phyloP scores from a whole-genome alignment of 108 stramenopile genomes.

The Fragilaria radians region DNA sequence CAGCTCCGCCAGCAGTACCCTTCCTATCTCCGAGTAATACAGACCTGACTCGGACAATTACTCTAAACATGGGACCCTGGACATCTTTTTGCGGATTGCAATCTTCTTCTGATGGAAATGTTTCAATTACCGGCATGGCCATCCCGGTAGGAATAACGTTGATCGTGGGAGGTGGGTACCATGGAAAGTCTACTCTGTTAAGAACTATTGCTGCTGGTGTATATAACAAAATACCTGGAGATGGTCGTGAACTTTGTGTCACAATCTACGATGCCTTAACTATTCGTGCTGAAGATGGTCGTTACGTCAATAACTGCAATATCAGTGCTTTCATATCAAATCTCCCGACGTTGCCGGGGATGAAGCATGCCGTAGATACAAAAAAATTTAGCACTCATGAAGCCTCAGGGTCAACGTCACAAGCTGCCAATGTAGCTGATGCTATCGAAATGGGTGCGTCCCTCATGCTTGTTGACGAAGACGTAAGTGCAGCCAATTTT shows the following conservation, averaged over 20 bases:
- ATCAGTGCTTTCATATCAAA: constrained; percentile 90
- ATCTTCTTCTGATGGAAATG: constrained; percentile 6
- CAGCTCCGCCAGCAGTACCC: constrained; percentile 65
- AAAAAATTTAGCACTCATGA: constrained; percentile 75
- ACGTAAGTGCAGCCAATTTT: constrained; percentile 94
- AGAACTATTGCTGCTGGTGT: constrained; percentile 74
- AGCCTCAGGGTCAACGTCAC: constrained; percentile 87
- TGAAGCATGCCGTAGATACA: constrained; percentile 33
- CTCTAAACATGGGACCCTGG: constrained; percentile 38
- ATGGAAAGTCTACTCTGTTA: constrained; percentile 93
- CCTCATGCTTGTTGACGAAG: constrained; percentile 88
- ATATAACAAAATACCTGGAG: constrained; percentile 86
- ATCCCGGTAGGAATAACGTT: constrained; percentile 84
- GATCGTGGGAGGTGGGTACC: constrained; percentile 94
- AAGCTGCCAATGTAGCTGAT: constrained; percentile 88
- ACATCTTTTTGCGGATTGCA: constrained; percentile 10
- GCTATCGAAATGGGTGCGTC: constrained; percentile 82
- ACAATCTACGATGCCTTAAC: constrained; percentile 70
- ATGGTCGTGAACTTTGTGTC: constrained; percentile 87
- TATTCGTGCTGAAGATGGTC: constrained; percentile 92
- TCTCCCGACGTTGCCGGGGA: constrained; percentile 52
- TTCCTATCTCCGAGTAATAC: constrained; percentile 53
- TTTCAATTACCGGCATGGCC: constrained; percentile 66
- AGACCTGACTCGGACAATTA: constrained; percentile 23
- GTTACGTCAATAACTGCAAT: constrained; percentile 81